Evolutionary conservation across 1,284 basidiomycete species (phyloP).

Genomic region (Ceratobasidium theobromae): DNA sequence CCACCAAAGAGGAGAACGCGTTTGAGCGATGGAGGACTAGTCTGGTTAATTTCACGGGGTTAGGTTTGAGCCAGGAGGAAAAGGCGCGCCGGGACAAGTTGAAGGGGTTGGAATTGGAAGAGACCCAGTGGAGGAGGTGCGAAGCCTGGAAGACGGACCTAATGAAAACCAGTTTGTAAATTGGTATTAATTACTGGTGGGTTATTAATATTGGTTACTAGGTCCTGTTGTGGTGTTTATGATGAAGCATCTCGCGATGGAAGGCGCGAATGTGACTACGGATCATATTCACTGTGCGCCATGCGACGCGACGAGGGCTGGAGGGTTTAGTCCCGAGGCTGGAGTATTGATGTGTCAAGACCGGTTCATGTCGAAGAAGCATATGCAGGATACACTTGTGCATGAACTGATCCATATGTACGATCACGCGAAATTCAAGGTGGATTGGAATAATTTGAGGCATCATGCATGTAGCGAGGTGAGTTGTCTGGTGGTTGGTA

Average conservation of each 20-base stretch:
- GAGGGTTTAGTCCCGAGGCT: slow-evolving; percentile 78
- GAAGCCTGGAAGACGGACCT: slow-evolving; percentile 50
- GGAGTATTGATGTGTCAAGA: slow-evolving; percentile 86
- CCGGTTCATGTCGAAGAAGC: slow-evolving; percentile 74
- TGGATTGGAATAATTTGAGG: slow-evolving; percentile 86
- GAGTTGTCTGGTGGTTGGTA: slow-evolving; percentile 77
- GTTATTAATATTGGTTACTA: slow-evolving; percentile 42
- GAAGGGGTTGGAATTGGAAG: slow-evolving; percentile 40
- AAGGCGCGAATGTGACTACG: slow-evolving; percentile 64
- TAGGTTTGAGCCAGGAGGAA: slow-evolving; percentile 44
- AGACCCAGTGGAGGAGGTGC: slow-evolving; percentile 48
- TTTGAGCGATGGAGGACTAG: slow-evolving; percentile 47
- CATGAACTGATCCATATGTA: slow-evolving; percentile 98
- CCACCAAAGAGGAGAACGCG: slow-evolving; percentile 33
- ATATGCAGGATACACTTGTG: slow-evolving; percentile 90
- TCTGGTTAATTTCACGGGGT: slow-evolving; percentile 45
- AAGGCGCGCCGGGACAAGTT: slow-evolving; percentile 38
- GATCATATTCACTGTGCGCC: slow-evolving; percentile 80
- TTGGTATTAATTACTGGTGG: too few species aligned
- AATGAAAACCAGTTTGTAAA: slow-evolving; percentile 46
- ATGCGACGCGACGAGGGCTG: slow-evolving; percentile 71
- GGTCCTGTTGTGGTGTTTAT: slow-evolving; percentile 86
- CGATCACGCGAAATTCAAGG: slow-evolving; percentile 91
- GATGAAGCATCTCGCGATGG: slow-evolving; percentile 74
- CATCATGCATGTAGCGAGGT: slow-evolving; percentile 98